Evolutionary conservation across 495 filamentous ascomycete genomes (phyloP).

Genomic region (Xanthoparmelia taractica): DNA sequence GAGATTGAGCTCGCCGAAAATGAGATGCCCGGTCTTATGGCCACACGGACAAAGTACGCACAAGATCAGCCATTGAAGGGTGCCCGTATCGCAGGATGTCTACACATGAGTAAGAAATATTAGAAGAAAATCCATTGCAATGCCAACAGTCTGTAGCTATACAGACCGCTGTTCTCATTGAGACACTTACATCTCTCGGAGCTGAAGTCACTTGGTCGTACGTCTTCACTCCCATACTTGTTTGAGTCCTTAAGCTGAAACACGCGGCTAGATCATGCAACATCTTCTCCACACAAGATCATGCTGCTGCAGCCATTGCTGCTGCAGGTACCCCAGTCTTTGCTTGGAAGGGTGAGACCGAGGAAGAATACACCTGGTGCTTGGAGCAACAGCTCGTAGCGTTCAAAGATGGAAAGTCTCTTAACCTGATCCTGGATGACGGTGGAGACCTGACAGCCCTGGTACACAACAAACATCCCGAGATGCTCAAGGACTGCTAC

Average conservation of each 20-base stretch:
- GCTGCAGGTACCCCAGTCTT: slow-evolving; percentile 92
- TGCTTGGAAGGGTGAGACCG: slow-evolving; percentile 99
- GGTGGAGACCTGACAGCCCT: slow-evolving; percentile 95
- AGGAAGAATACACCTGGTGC: slow-evolving; percentile 99
- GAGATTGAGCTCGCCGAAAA: slow-evolving; percentile 98
- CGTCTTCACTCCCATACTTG: not conserved
- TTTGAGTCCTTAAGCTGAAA: slow-evolving; percentile 3
- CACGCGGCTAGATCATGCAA: slow-evolving; percentile 57
- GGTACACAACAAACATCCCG: slow-evolving; percentile 95
- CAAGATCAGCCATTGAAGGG: slow-evolving; percentile 87
- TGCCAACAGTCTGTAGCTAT: slow-evolving; percentile 53
- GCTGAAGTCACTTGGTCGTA: slow-evolving; percentile 96
- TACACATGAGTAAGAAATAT: slow-evolving; percentile 81
- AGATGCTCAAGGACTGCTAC: slow-evolving; percentile 94
- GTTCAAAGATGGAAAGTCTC: slow-evolving; percentile 92
- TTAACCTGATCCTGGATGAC: slow-evolving; percentile 98
- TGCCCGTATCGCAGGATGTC: slow-evolving; percentile 88
- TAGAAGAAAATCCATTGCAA: not conserved
- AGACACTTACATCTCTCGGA: slow-evolving; percentile 88
- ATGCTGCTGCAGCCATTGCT: slow-evolving; percentile 94
- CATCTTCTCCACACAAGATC: slow-evolving; percentile 99
- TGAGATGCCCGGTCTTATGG: slow-evolving; percentile 97
- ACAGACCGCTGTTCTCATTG: slow-evolving; percentile 97
- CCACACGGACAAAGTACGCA: slow-evolving; percentile 85
- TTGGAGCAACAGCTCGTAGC: slow-evolving; percentile 94